Base-by-base conservation (phyloP, 2,329 filamentous ascomycete species). In the Pseudocercospora macadamiae region DNA sequence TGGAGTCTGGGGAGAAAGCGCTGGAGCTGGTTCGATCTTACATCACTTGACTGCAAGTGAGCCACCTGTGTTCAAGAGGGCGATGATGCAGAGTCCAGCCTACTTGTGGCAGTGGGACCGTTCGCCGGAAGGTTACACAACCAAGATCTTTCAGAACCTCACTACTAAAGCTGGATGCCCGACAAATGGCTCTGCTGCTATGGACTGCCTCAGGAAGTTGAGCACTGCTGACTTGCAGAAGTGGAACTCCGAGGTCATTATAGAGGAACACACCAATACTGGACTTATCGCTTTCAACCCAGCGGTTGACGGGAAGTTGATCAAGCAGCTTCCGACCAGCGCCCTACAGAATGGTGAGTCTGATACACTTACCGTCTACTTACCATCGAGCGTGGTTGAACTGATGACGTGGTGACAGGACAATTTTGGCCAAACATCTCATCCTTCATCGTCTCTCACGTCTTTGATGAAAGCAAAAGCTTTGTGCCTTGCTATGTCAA, bases 21-120 rank as follows among this genome's bases (percentile, higher is more conserved):
- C 83, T 7, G 82, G 83, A 25, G 82, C 74, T 7, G 81, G 81
- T 0, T 80, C 77, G 2, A 78, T 86, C 57, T 76, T 83, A 71
- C 81, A 84, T 63, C 82, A 85, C 54, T 79, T 84, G 59, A 85
- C 82, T 16, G 16, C 16, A 16, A 36, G 32, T 8, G 32, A 36
- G 32, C 32, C 32, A 6, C 32, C 32, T 2, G 32, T 36, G 7
- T 82, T 82, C 66, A 59, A 73, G 49, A 74, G 76, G 59, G 79
- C 79, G 10, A 74, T 82, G 4, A 54, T 75, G 1, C 79, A 82
- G 60, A 80, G 77, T 39, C 78, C 79, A 2, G 79, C 76, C 12
- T 81, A 75, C 69, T 49, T 68, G 7, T 78, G 76, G 0, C 57
- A 73, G 2, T 61, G 72, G 3, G 71, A 72, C 3, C 61, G 71